Evolutionary conservation across 2,329 filamentous ascomycete genomes (phyloP), one percentile per base, ranked within the genome.

Genomic region (Aspergillus sp.): DNA sequence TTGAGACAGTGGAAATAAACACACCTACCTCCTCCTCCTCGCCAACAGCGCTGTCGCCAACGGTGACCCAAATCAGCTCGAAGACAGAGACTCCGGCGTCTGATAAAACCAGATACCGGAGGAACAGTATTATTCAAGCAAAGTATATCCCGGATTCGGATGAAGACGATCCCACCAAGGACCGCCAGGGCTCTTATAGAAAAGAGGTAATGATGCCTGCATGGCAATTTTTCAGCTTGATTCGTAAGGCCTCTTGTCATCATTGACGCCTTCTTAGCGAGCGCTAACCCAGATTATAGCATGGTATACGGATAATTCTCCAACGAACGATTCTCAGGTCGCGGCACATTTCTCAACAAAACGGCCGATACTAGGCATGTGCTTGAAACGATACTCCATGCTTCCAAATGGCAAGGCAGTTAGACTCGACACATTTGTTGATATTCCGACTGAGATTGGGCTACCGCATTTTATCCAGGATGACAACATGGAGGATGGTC

Each of bases 161-260:
- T 45, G 58, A 44, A 48, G 62, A 63, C 65, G 73, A 68, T 63
- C 71, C 64, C 13, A 62, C 66, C 38, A 60, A 61, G 5, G 66
- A 70, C 38, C 69, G 72, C 13, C 74, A 66, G 53, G 75, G 75
- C 39, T 80, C 77, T 34, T 73, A 82, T 49, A 74, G 83, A 62
- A 96, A 93, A 69, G 93, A 96, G 66, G 89, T 98, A 13, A 88
- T 93, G 57, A 96, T 98, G 79, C 93, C 93, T 38, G 95, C 95
- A 2, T 98, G 93, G 92, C 93, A 97, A 68, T 96, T 98, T 69
- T 98, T 97, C 76, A 91, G 90, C 68, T 79, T 98, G 24, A 91
- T 97, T 66, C 93, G 89, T 92, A 78, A 76, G 89, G 30, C 3
- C 18, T 45, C 81, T 39, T 52, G 15, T 9, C 57, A 17, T 56